Evolutionary conservation across 495 filamentous ascomycete species (phyloP), one percentile per base, ranked within the genome.

Genomic region (Neurospora cerealis): DNA sequence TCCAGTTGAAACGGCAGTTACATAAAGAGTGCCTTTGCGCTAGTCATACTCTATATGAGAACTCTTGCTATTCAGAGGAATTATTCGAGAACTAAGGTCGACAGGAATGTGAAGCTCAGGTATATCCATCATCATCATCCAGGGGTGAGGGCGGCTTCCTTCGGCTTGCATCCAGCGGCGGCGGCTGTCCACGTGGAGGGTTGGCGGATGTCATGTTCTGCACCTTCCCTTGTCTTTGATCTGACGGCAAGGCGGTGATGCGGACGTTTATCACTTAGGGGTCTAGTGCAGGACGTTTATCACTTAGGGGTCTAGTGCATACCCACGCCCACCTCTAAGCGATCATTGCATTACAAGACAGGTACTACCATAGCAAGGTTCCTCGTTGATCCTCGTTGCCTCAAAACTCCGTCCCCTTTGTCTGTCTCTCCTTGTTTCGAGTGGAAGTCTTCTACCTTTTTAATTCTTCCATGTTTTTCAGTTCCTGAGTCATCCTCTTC

Each of bases 241-340:
- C 38, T 34, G 38, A 71, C 15, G 19, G 39, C 32, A 24, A 40
- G n/a, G 48, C 42, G 42, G 41, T 28, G 38, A 62, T 70, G 73
- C 38, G 69, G 72, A 34, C 21, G 10, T 62, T 73, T 73, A 46
- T 76, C 74, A 74, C 72, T 76, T 76, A 72, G 74, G 15, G 40
- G 40, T 41, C 40, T 41, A 41, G 40, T 41, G 40, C 40, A 41
- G 62, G 72, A 32, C n/a, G 21, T 54, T 72, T 72, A 44, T 75
- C 74, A 73, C 72, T 75, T 75, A 72, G 74, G 69, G 74, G 74
- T 73, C 71, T 76, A 76, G 74, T 54, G 74, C 69, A 34, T 37
- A 48, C 46, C 46, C 46, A 54, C 46, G 46, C 21, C 46, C 46
- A 39, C 24, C 24, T 28, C 24, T 28, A 28, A 28, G 24, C 24